These are phyloP conservation scores for Pseudomassariella vexata DNA, from an alignment of 2,329 filamentous ascomycete species.

Conservation along the genomic window DNA sequence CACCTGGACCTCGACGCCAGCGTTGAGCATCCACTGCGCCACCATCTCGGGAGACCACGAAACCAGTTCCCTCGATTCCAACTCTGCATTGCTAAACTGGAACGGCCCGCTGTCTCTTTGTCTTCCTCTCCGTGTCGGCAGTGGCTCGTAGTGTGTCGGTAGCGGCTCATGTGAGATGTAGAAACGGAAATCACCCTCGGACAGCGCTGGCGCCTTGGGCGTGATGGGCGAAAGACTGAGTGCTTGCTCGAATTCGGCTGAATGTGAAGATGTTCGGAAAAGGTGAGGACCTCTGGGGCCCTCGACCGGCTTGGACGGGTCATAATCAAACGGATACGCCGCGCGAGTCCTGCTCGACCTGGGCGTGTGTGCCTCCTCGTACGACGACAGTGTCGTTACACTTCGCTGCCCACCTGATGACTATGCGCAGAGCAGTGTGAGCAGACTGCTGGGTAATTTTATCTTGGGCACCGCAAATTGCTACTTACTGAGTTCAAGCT, in stretches of 20 bases:
- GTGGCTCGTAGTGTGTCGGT: slow-evolving; percentile 29
- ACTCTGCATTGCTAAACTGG: slow-evolving; percentile 48
- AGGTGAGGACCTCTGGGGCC: slow-evolving; percentile 83
- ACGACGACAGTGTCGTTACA: slow-evolving; percentile 81
- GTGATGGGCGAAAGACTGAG: slow-evolving; percentile 71
- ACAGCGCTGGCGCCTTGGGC: slow-evolving; percentile 49
- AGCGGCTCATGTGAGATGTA: slow-evolving; percentile 30
- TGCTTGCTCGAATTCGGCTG: slow-evolving; percentile 42
- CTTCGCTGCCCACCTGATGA: slow-evolving; percentile 66
- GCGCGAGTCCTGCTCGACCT: slow-evolving; percentile 56
- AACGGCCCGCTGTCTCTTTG: slow-evolving; percentile 42
- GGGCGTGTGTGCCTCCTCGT: slow-evolving; percentile 77
- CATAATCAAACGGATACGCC: slow-evolving; percentile 55
- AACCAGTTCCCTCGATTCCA: slow-evolving; percentile 54
- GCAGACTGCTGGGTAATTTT: not conserved
- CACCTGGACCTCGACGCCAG: slow-evolving; percentile 69
- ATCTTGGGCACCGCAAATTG: too few relatives aligned
- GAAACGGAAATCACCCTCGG: slow-evolving; percentile 28
- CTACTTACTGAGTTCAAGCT: slow-evolving; percentile 70
- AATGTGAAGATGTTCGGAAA: slow-evolving; percentile 63
- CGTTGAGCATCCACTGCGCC: slow-evolving; percentile 79
- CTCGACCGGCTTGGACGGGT: slow-evolving; percentile 60
- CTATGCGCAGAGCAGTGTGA: slow-evolving; percentile 32
- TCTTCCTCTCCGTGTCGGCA: slow-evolving; percentile 29
- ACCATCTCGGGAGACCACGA: slow-evolving; percentile 72